Evolutionary conservation across 306 rosid species (phyloP).

Genomic region (Cercis canadensis): DNA sequence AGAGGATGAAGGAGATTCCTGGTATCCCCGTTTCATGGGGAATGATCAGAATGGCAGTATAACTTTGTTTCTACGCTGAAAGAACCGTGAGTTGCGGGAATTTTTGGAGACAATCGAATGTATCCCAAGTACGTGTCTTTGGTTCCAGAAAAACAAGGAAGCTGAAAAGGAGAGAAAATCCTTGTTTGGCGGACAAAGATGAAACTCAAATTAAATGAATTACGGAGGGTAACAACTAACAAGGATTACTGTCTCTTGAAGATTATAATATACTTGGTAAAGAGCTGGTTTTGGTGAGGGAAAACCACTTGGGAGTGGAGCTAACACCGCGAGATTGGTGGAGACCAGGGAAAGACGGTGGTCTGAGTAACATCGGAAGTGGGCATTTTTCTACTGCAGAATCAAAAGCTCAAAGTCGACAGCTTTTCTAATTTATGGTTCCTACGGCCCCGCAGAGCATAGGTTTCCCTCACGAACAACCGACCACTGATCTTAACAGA

Average conservation of each 20-base stretch:
- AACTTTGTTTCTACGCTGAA: neutral
- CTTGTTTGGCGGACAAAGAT: neutral
- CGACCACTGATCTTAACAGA: too few species aligned
- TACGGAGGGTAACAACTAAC: neutral
- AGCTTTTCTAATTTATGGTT: neutral
- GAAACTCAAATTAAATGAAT: constrained; percentile 1
- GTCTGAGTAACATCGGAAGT: constrained; percentile 10
- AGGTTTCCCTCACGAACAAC: too few species aligned
- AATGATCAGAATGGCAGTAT: constrained; percentile 19
- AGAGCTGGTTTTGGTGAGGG: constrained; percentile 1
- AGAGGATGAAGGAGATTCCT: constrained; percentile 75
- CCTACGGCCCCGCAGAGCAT: too few species aligned
- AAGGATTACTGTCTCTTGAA: neutral
- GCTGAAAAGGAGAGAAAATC: neutral
- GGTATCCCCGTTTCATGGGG: constrained; percentile 85
- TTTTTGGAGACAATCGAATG: constrained; percentile 11
- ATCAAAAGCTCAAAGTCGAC: too few species aligned
- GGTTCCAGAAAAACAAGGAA: neutral
- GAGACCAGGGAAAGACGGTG: neutral
- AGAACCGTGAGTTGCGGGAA: neutral
- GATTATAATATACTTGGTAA: neutral
- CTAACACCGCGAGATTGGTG: constrained; percentile 2
- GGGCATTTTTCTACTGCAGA: neutral
- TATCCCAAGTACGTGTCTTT: neutral
- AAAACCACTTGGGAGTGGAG: neutral